Base-by-base conservation (phyloP, 345 rosid genomes). In the Eucalyptus sp. region DNA sequence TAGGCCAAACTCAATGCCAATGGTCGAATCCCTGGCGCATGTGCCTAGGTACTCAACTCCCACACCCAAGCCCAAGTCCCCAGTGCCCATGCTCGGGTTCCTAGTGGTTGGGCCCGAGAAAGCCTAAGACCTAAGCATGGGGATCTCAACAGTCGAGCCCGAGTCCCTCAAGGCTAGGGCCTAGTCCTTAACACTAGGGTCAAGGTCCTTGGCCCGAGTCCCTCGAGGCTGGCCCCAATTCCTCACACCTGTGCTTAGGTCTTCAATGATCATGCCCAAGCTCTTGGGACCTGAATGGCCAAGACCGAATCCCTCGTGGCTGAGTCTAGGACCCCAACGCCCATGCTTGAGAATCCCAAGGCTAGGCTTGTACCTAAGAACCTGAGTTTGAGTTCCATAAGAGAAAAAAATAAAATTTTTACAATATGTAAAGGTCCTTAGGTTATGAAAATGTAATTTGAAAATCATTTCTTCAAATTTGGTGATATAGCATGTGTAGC, bases 11-110 rank as follows among this genome's bases (percentile, higher is more conserved):
- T 37, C 43, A 15, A 68, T 16, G 80, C 43, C 11, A 68, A 17
- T 31, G 43, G 22, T 9, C 7, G 1, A 24, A 33, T 33, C 43
- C 43, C 12, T 3, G 0, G 0, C 13, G 0, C 10, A 10, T 9
- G 18, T 68, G 76, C 24, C 80, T 31, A 33, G 37, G 43, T 31
- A 68, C 80, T 33, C 43, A 9, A 33, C 24, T 68, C 80, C 80
- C 43, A 16, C 37, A 33, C 20, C 10, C 41, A 15, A 15, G 41
- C 43, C 79, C 5, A 13, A 17, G 80, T 31, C 24, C 22, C 13
- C 1, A 16, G 7, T 68, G 41, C 43, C 22, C 80, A 17, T 31
- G 43, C 80, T 8, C 24, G 7, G 4, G 22, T 31, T 31, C 43
- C 80, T 16, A 68, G 80, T 33, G 80, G 43, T 33, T 68, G 43